Evolutionary conservation across 441 rosid species (phyloP), one percentile per base, ranked within the genome.

Genomic region (Macaranga tanarius): DNA sequence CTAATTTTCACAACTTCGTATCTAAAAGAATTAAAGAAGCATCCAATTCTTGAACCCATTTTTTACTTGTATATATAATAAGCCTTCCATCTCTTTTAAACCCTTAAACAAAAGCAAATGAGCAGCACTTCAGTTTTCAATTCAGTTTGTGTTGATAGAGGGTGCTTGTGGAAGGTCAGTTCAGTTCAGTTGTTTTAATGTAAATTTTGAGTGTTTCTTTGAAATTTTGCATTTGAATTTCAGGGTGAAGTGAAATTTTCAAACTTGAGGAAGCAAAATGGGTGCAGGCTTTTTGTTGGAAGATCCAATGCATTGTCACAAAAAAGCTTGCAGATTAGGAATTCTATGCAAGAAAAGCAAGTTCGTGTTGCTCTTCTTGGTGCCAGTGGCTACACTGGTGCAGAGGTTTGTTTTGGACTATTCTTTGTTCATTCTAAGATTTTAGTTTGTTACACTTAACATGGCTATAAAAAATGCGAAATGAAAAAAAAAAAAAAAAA

Each of bases 311-410:
- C 80, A 62, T 75, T 86, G 54, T 77, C 90, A 17, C 73, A 84
- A 5, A 77, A 54, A 74, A 78, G 86, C 68, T 70, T 86, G 67
- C 81, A 82, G 73, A 72, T 82, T 71, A 75, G 72, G 50, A 82
- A 77, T 7, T 60, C 80, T 51, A 72, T 38, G 75, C 80, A 76
- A 76, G 80, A 75, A 59, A 89, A 85, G 76, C 86, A 88, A 78
- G 84, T 83, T 83, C 82, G 88, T 22, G 80, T 90, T 61, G 98
- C 92, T 65, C 95, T 90, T 80, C 96, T 95, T 44, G 96, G 98
- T 72, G 96, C 97, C 45, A 95, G 98, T 79, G 98, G 99, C 48
- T 95, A 95, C 86, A 93, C 99, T 68, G 98, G 99, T 62, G 93
- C 97, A 5, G 97, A 95, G 99, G 99, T 93, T 31, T 31, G 38